These are phyloP conservation scores for Monosporascus sp. DNA, from an alignment of 2,329 filamentous ascomycete species.

Conservation along the genomic window DNA sequence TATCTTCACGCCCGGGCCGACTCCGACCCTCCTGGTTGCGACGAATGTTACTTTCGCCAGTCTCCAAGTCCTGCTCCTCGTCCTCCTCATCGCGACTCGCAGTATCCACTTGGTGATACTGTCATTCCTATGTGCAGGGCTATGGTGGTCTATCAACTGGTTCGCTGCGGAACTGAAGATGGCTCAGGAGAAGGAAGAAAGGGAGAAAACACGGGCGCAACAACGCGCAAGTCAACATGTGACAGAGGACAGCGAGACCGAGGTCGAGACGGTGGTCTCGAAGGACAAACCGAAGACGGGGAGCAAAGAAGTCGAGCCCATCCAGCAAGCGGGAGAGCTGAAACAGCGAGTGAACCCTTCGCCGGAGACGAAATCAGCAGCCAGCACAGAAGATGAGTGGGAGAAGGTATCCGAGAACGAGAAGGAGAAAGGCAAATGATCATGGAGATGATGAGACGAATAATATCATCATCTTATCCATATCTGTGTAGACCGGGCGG, in stretches of 20 bases:
- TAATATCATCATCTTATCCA: neutral
- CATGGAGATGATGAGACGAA: neutral
- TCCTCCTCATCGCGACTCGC: constrained; percentile 73
- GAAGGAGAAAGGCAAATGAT: constrained; percentile 52
- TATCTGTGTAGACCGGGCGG: neutral
- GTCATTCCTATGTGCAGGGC: constrained; percentile 69
- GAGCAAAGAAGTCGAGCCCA: constrained; percentile 40
- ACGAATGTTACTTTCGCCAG: constrained; percentile 86
- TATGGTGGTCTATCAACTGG: constrained; percentile 98
- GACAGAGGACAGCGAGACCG: constrained; percentile 45
- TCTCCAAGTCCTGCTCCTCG: constrained; percentile 73
- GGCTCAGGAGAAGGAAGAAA: constrained; percentile 39
- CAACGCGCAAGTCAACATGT: constrained; percentile 25
- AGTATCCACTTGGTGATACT: constrained; percentile 86
- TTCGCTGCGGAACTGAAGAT: constrained; percentile 65
- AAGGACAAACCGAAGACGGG: constrained; percentile 20
- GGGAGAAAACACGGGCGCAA: constrained; percentile 35
- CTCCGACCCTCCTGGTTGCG: constrained; percentile 79
- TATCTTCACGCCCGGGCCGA: constrained; percentile 89
- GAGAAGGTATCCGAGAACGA: constrained; percentile 82
- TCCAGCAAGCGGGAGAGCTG: constrained; percentile 39
- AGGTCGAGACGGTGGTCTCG: constrained; percentile 38
- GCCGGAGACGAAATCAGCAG: constrained; percentile 48
- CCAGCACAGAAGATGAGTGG: constrained; percentile 93
- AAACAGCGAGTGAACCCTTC: constrained; percentile 39